Conservation (phyloP, 805 yeast genomes). For the Jamesozyma jinghongensis region DNA sequence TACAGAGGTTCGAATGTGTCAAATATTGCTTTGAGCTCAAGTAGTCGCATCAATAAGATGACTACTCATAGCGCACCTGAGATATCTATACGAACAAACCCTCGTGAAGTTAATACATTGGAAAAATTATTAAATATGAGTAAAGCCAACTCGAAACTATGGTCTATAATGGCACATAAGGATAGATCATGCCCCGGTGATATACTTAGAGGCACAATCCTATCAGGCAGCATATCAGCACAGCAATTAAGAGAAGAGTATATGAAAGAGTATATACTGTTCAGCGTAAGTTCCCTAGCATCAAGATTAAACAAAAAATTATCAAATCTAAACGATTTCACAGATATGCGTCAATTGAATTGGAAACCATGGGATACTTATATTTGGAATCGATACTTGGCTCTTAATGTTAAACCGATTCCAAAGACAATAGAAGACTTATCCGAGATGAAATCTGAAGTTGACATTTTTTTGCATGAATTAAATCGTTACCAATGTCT, state of each 20-base stretch:
- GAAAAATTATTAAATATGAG: constrained; percentile 6
- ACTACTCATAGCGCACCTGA: not conserved
- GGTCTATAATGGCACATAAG: constrained; percentile 8
- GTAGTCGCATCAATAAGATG: too few species aligned
- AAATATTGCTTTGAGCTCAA: too few species aligned
- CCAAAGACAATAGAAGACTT: constrained; percentile 10
- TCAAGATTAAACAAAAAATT: constrained; percentile 6
- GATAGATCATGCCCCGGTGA: constrained; percentile 19
- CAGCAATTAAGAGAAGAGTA: constrained; percentile 16
- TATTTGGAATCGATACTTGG: constrained; percentile 12
- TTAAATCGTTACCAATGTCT: constrained; percentile 12
- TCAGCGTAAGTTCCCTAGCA: constrained; percentile 12
- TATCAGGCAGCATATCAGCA: constrained; percentile 9
- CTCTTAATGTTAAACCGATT: constrained; percentile 5
- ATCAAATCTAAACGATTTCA: not conserved
- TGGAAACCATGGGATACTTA: constrained; percentile 16
- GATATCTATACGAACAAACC: not conserved
- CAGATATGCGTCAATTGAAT: not conserved
- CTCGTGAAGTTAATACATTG: constrained; percentile 1
- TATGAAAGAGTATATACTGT: constrained; percentile 16
- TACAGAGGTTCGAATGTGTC: not conserved
- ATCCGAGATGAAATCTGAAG: constrained; percentile 7
- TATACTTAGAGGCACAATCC: constrained; percentile 15
- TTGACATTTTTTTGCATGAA: constrained; percentile 14
- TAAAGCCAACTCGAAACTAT: constrained; percentile 6